Base-by-base conservation (phyloP, 345 rosid genomes). In the Brassica incana region DNA sequence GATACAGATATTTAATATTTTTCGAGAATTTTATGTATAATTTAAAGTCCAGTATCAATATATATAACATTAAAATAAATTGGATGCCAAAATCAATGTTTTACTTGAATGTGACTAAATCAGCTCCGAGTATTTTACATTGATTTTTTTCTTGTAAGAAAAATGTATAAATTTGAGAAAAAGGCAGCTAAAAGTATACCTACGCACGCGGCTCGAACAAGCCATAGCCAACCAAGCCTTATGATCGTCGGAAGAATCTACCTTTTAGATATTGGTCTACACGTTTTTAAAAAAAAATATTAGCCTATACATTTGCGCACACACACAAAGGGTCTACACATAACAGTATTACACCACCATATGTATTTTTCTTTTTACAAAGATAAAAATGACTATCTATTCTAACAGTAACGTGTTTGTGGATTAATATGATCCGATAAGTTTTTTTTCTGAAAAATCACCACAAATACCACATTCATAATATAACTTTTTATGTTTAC, bases 201-300 rank as follows among this genome's bases (percentile, higher is more conserved):
- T 15, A 27, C 30, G 30, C 30, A 58, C 23, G 60, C 73, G 33
- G 67, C 59, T 68, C 35, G 5, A 29, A 38, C 2, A 27, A 40
- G 61, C 30, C 58, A 38, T 29, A 67, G 58, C 72, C 12, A 71
- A 67, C 72, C 12, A 71, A 67, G 72, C 67, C 73, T 56, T 25
- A 12, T 36, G 40, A 56, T 10, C 20, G 16, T 56, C 32, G 56
- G 23, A 67, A 75, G 43, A 25, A 60, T 25, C 65, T 25, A 60
- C 65, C 2, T 61, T 61, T 61, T 61, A 2, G 65, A 61, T 61
- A 10, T 5, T 10, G 65, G 33, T 60, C 33, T 9, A 23, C 11
- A 25, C 33, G 27, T 25, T 60, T 25, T 60, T 0, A 2, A 27
- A 27, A 27, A 27, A 27, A 27, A 27, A 27, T 2, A 27, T 27